Conservation (phyloP, 1,284 basidiomycete species). For the Athelia sp. region DNA sequence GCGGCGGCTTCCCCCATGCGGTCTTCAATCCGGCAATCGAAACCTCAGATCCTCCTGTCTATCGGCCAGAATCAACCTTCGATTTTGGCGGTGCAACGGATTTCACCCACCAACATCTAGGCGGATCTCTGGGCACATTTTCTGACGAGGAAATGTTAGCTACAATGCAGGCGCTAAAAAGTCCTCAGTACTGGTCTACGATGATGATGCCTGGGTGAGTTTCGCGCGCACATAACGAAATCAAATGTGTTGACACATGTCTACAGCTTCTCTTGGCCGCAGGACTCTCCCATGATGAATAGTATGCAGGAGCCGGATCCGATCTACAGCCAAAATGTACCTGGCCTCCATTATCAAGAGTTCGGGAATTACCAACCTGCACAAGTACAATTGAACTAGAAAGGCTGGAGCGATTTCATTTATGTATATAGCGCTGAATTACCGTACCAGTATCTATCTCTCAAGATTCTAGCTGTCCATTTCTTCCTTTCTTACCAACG, state of each 20-base stretch:
- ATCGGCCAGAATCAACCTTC: slow-evolving; percentile 42
- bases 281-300: background rate
- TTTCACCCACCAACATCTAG: slow-evolving; percentile 25
- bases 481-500: too few species aligned
- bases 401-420: too few species aligned
- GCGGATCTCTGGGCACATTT: slow-evolving; percentile 23
- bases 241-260: background rate
- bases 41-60: slow-evolving; percentile 29
- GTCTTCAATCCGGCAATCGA: slow-evolving; percentile 4
- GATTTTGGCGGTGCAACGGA: slow-evolving; percentile 32
- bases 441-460: too few species aligned
- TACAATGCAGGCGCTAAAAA: slow-evolving; percentile 67
- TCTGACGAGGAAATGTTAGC: slow-evolving; percentile 60
- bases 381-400: background rate
- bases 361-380: background rate
- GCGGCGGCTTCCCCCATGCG: slow-evolving; percentile 10
- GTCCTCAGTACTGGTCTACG: slow-evolving; percentile 65
- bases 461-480: too few species aligned
- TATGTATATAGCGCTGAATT: too few species aligned
- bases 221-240: too few species aligned
- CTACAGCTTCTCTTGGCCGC: background rate
- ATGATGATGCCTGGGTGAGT: slow-evolving; percentile 81
- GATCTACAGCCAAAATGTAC: slow-evolving; percentile 1
- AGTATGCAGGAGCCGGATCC: background rate
- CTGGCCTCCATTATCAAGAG: background rate